Percentiles rank a stretch among this genome's conserved stretches.
Evolutionary conservation across 148 eudicot genomes (phyloP).

Genomic region (Linanthus parryae): DNA sequence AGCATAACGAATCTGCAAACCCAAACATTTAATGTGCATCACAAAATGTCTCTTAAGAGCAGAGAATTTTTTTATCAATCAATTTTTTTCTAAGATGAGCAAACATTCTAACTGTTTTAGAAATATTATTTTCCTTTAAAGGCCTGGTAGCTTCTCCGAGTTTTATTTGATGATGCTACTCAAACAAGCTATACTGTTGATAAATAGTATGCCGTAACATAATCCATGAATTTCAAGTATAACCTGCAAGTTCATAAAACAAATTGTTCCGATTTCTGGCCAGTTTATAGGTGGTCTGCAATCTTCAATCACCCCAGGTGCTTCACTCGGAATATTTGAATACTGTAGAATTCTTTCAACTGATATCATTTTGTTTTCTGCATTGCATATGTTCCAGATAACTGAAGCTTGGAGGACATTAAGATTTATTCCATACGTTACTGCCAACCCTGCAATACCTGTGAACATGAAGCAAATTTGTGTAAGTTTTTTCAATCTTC

Average conservation of each 20-base stretch:
- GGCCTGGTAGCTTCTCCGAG: no score
- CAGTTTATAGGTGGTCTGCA: constrained; percentile 64
- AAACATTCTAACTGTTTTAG: no score
- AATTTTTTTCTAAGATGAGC: no score
- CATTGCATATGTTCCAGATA: constrained; percentile 97
- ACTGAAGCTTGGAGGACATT: constrained; percentile 91
- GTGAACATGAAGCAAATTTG: constrained; percentile 16
- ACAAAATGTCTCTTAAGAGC: neutral
- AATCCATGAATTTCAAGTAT: no score
- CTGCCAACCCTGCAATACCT: constrained; percentile 98
- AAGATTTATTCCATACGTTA: constrained; percentile 91
- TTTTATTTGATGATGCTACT: no score
- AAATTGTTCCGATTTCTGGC: constrained; percentile 80
- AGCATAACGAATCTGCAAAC: constrained; percentile 78
- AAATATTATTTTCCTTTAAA: no score
- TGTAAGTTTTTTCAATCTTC: neutral
- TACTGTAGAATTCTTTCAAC: constrained; percentile 95
- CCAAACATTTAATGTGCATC: neutral
- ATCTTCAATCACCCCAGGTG: constrained; percentile 63
- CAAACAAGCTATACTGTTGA: no score
- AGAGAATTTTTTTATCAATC: no score
- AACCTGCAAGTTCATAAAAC: constrained; percentile 73
- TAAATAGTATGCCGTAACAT: no score
- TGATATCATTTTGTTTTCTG: constrained; percentile 97
- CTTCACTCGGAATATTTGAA: constrained; percentile 78